Conservation (phyloP, 768 basidiomycete species). For the Boletus sensibilis region DNA sequence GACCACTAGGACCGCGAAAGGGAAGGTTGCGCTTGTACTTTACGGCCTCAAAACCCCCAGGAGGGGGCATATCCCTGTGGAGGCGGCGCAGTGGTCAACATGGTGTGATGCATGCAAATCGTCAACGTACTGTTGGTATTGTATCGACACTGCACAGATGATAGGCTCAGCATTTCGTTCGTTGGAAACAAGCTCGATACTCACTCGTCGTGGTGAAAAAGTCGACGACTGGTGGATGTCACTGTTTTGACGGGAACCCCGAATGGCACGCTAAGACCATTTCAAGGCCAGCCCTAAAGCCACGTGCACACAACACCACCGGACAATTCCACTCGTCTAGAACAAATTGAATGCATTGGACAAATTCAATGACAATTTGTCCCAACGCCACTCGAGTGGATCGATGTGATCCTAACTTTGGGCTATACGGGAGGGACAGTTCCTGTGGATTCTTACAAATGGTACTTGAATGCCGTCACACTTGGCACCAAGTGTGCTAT, state of each 20-base stretch:
- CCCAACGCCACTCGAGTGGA: slow-evolving; percentile 8
- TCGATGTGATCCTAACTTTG: neutral
- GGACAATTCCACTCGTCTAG: slow-evolving; percentile 5
- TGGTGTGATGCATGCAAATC: slow-evolving; percentile 9
- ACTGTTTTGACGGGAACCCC: slow-evolving; percentile 1
- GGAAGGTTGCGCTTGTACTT: slow-evolving; percentile 97
- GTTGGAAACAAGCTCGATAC: slow-evolving; percentile 3
- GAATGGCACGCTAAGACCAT: neutral
- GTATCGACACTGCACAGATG: slow-evolving; percentile 21
- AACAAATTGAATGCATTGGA: neutral
- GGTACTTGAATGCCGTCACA: slow-evolving; percentile 20
- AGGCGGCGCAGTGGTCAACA: slow-evolving; percentile 10
- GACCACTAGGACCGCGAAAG: slow-evolving; percentile 80
- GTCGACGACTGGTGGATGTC: slow-evolving; percentile 2
- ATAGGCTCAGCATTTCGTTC: neutral
- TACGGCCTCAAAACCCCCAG: slow-evolving; percentile 88
- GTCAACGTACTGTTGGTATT: slow-evolving; percentile 29
- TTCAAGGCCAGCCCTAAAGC: slow-evolving; percentile 31
- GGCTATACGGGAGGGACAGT: slow-evolving; percentile 7
- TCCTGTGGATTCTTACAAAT: slow-evolving; percentile 22
- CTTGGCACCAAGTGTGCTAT: neutral
- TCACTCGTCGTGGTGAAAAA: slow-evolving; percentile 18
- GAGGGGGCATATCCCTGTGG: slow-evolving; percentile 90
- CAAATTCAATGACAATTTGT: neutral
- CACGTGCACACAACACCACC: slow-evolving; percentile 14